Evolutionary conservation across 495 filamentous ascomycete species (phyloP).

Genomic region (Bombardia bombarda): DNA sequence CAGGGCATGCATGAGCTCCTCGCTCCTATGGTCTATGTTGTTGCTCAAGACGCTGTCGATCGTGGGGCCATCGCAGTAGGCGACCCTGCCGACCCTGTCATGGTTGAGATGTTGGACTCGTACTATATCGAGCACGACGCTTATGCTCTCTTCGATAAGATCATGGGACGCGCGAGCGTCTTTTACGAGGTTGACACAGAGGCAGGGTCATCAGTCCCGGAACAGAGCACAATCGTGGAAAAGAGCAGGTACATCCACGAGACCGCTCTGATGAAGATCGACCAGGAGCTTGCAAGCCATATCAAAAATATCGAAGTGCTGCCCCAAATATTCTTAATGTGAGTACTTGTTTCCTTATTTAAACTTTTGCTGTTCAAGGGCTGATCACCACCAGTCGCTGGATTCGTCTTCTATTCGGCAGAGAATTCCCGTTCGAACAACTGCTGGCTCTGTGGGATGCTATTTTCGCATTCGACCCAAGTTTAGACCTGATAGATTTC

Average conservation of each 20-base stretch:
- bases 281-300: conserved; percentile 75
- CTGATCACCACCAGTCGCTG: conserved; percentile 58
- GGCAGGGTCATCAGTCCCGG: conserved; percentile 15
- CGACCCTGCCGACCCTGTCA: conserved; percentile 31
- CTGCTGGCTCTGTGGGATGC: conserved; percentile 82
- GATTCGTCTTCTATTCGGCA: conserved; percentile 87
- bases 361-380: too few relatives aligned
- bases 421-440: conserved; percentile 86
- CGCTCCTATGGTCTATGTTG: conserved; percentile 82
- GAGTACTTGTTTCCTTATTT: conserved; percentile 32
- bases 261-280: conserved; percentile 63
- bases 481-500: conserved; percentile 74
- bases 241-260: conserved; percentile 82
- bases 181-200: conserved; percentile 70
- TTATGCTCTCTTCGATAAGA: conserved; percentile 70
- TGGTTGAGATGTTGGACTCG: conserved; percentile 60
- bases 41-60: conserved; percentile 71
- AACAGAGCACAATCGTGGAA: conserved; percentile 66
- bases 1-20: conserved; percentile 98
- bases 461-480: conserved; percentile 80
- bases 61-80: conserved; percentile 15
- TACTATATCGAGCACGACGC: conserved; percentile 81
- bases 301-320: conserved; percentile 78
- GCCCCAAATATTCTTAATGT: conserved; percentile 97
- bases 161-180: conserved; percentile 79